These are phyloP conservation scores for Pinguiococcus pyrenoidosus DNA, from an alignment of 108 stramenopile species.

Conservation along the genomic window DNA sequence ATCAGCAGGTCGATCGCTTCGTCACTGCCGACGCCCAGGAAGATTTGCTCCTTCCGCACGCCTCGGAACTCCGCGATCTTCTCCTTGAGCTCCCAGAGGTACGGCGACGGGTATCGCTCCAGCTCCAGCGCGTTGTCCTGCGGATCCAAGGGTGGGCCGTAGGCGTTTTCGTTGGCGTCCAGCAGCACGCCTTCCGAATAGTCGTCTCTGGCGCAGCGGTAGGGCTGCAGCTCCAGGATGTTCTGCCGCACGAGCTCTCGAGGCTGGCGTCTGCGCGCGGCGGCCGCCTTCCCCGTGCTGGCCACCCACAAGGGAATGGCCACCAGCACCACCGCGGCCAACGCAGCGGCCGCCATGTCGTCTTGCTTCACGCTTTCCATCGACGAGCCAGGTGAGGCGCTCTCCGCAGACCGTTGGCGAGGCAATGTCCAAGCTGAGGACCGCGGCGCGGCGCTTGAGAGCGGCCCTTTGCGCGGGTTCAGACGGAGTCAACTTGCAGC, in stretches of 20 bases:
- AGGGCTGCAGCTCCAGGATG: slow-evolving; percentile 70
- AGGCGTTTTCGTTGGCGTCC: slow-evolving; percentile 90
- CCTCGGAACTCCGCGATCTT: slow-evolving; percentile 49
- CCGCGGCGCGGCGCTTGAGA: too few species aligned
- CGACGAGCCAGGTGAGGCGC: too few species aligned
- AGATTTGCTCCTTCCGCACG: slow-evolving; percentile 63
- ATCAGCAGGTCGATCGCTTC: slow-evolving; percentile 91
- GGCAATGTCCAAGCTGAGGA: too few species aligned
- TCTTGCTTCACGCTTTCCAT: too few species aligned
- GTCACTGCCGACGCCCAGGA: slow-evolving; percentile 87
- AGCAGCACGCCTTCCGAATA: slow-evolving; percentile 72
- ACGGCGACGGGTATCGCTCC: slow-evolving; percentile 82
- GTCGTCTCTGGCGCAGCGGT: slow-evolving; percentile 90
- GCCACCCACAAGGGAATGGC: too few species aligned
- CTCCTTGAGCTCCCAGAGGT: slow-evolving; percentile 61
- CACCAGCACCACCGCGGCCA: too few species aligned
- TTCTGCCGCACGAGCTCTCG: slow-evolving; percentile 65
- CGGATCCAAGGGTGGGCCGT: slow-evolving; percentile 47
- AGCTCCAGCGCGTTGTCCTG: slow-evolving; percentile 29
- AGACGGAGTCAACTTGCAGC: too few species aligned
- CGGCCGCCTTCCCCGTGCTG: neutral
- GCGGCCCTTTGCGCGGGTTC: too few species aligned
- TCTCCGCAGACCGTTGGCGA: too few species aligned
- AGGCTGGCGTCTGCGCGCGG: neutral
- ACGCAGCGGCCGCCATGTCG: too few species aligned